These are phyloP conservation scores for Hordeum marinum DNA, from an alignment of 176 grass and related monocot genomes.

Conservation along the genomic window DNA sequence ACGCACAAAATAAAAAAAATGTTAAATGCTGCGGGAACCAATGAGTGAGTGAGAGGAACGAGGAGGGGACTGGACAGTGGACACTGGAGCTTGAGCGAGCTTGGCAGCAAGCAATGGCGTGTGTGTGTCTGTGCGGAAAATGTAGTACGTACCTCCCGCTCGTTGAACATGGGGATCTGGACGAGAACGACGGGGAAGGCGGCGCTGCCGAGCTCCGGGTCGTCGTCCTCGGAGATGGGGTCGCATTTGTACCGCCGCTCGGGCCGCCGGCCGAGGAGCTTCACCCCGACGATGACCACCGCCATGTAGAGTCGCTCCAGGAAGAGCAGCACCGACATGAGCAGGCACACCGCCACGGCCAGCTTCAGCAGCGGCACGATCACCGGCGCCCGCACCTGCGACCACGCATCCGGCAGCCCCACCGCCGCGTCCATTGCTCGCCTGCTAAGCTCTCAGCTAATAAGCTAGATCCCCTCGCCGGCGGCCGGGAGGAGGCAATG, in stretches of 20 bases:
- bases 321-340: constrained; percentile 69
- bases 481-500: not conserved
- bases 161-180: constrained; percentile 94
- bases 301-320: constrained; percentile 68
- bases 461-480: not conserved
- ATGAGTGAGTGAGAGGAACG: not conserved
- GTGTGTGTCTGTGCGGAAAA: too few species aligned
- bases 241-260: constrained; percentile 61
- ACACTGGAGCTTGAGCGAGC: not conserved
- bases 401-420: constrained; percentile 57
- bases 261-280: constrained; percentile 39
- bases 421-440: constrained; percentile 25
- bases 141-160: constrained; percentile 45
- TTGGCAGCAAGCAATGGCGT: not conserved
- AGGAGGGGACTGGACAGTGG: too few species aligned
- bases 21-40: not conserved
- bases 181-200: constrained; percentile 67
- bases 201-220: constrained; percentile 57
- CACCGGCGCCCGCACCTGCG: constrained; percentile 58
- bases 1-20: too few species aligned
- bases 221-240: constrained; percentile 55
- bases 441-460: too few species aligned
- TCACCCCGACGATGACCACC: constrained; percentile 47
- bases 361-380: constrained; percentile 64
- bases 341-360: constrained; percentile 58